Evolutionary conservation across 1,284 basidiomycete species (phyloP).

Genomic region (Thelephora terrestris): DNA sequence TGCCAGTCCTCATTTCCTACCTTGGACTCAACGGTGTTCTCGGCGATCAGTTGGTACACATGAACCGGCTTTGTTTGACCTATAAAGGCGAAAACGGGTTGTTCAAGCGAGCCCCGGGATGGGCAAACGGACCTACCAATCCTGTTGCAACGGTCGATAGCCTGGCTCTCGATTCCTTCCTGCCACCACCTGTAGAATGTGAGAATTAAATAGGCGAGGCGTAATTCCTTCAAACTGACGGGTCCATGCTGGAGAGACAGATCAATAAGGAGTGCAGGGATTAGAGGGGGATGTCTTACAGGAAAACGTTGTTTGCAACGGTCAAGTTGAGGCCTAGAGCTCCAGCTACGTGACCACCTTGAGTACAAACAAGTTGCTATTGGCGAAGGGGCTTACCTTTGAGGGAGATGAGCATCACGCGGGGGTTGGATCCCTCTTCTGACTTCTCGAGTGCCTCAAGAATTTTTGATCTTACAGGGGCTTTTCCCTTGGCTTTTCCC

Average conservation of each 20-base stretch:
- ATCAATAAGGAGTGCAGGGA: conserved; percentile 5
- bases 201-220: conserved; percentile 6
- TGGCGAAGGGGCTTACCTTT: conserved; percentile 28
- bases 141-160: conserved; percentile 69
- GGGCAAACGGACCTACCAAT: conserved; percentile 24
- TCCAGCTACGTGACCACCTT: conserved; percentile 27
- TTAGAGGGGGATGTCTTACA: conserved; percentile 39
- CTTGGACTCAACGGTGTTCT: conserved; percentile 80
- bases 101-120: too few relatives aligned
- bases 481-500: conserved; percentile 29
- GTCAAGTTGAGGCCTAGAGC: conserved; percentile 84
- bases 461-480: conserved; percentile 14
- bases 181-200: conserved; percentile 55
- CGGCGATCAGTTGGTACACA: conserved; percentile 83
- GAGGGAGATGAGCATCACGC: conserved; percentile 80
- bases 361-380: too few relatives aligned
- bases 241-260: conserved; percentile 57
- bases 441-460: neutral
- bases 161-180: conserved; percentile 84
- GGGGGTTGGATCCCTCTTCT: conserved; percentile 39
- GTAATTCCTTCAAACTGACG: conserved; percentile 37
- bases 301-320: conserved; percentile 81
- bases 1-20: conserved; percentile 16
- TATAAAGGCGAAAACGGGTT: conserved; percentile 35
- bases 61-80: conserved; percentile 75